A percentile compares a stretch with the other conserved stretches of the same genome.
phyloP scores from a whole-genome alignment of 2,329 filamentous ascomycete species.

The Fusarium newnesense region DNA sequence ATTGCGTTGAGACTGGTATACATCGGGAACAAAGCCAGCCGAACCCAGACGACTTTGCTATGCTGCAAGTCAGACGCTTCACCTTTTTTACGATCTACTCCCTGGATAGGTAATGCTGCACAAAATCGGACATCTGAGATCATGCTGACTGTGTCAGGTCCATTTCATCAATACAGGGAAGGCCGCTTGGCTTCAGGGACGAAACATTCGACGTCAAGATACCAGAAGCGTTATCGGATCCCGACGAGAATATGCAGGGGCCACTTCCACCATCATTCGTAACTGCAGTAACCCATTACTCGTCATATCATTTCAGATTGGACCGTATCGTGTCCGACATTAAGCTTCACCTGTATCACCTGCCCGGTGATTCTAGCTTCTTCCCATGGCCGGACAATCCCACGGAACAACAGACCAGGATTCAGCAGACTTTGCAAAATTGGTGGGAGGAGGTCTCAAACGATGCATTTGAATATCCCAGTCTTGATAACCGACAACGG shows the following conservation, averaged over 20 bases:
- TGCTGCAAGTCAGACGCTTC: not conserved
- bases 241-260: not conserved
- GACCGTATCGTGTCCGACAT: not conserved
- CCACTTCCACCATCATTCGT: rapidly evolving
- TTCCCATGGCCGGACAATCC: constrained; percentile 23
- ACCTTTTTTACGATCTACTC: not conserved
- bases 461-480: not conserved
- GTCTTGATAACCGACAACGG: not conserved
- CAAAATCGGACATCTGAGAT: not conserved
- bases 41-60: rapidly evolving
- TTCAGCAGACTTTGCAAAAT: rapidly evolving
- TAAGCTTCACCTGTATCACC: not conserved
- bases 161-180: not conserved
- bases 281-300: rapidly evolving
- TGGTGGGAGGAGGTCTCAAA: not conserved
- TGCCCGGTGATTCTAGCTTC: constrained; percentile 32
- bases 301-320: not conserved
- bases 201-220: not conserved
- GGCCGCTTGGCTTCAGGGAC: not conserved
- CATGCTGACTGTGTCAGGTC: not conserved
- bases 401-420: not conserved
- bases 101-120: not conserved
- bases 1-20: not conserved
- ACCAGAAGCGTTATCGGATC: rapidly evolving
- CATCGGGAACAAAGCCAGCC: not conserved